Conservation (phyloP, 73 alveolate species). For the Urostyla sp. region DNA sequence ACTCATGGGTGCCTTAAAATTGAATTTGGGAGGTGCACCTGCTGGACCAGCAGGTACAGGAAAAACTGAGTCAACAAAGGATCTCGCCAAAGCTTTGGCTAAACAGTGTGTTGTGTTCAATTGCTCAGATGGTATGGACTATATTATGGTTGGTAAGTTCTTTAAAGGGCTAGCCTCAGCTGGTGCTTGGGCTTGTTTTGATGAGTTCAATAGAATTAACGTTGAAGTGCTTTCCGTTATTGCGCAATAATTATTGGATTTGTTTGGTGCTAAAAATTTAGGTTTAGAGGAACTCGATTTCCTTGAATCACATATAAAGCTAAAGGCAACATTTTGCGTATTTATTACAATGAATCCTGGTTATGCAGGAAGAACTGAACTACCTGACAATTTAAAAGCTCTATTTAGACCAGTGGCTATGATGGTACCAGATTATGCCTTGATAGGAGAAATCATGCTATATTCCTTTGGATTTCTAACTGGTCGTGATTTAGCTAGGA, state of each 20-base stretch:
- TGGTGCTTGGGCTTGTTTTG: slow-evolving; percentile 98
- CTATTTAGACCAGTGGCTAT: slow-evolving; percentile 96
- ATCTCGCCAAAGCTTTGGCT: slow-evolving; percentile 96
- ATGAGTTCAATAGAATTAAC: slow-evolving; percentile 96
- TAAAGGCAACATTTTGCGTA: slow-evolving; percentile 95
- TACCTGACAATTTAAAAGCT: slow-evolving; percentile 98
- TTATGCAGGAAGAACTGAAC: slow-evolving; percentile 98
- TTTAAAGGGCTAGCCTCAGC: slow-evolving; percentile 95
- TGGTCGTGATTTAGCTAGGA: slow-evolving; percentile 88
- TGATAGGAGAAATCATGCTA: slow-evolving; percentile 91
- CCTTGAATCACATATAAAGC: slow-evolving; percentile 87
- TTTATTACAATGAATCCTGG: slow-evolving; percentile 94
- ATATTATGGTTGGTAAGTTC: slow-evolving; percentile 98
- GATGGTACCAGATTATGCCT: slow-evolving; percentile 97
- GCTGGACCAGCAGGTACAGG: slow-evolving; percentile 99
- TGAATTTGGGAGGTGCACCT: slow-evolving; percentile 98
- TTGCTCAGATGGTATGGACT: slow-evolving; percentile 97
- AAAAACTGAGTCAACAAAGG: slow-evolving; percentile 98
- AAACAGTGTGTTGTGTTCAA: slow-evolving; percentile 91
- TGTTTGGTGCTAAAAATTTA: slow-evolving; percentile 82
- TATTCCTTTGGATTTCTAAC: slow-evolving; percentile 84
- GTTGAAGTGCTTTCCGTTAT: slow-evolving; percentile 94
- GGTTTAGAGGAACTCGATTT: slow-evolving; percentile 86
- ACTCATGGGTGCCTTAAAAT: slow-evolving; percentile 97
- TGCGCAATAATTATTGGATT: slow-evolving; percentile 85